Evolutionary conservation across 139 green algal genomes (phyloP).

Genomic region (Cymbomonas tetramitiformis): DNA sequence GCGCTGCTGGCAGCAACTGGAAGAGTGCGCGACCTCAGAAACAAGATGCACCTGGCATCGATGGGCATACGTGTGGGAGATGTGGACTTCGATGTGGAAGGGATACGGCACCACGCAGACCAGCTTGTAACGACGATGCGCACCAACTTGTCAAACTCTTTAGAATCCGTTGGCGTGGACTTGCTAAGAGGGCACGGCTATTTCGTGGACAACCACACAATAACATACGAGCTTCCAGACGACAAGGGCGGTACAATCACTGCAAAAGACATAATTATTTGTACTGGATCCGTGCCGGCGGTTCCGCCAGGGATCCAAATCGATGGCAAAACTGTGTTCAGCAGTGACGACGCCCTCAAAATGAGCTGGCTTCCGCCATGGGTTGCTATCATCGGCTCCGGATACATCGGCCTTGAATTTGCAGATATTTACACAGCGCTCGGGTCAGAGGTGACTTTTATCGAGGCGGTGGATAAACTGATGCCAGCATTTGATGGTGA

Average conservation of each 20-base stretch:
- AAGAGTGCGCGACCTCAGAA: slow-evolving; percentile 74
- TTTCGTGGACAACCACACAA: slow-evolving; percentile 59
- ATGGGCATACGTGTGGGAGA: slow-evolving; percentile 60
- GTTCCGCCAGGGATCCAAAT: slow-evolving; percentile 91
- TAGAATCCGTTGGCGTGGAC: slow-evolving; percentile 85
- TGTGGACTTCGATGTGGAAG: slow-evolving; percentile 76
- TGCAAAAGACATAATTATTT: slow-evolving; percentile 87
- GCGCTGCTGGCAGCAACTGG: slow-evolving; percentile 89
- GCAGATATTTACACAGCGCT: slow-evolving; percentile 94
- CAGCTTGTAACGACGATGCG: slow-evolving; percentile 77
- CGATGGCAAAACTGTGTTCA: slow-evolving; percentile 99
- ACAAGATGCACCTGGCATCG: slow-evolving; percentile 78
- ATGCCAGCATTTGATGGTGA: slow-evolving; percentile 97
- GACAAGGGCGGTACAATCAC: slow-evolving; percentile 10
- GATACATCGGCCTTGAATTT: slow-evolving; percentile 99
- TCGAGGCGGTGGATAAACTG: slow-evolving; percentile 88
- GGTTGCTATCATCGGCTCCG: slow-evolving; percentile 94
- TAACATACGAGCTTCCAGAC: slow-evolving; percentile 26
- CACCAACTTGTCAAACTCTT: slow-evolving; percentile 76
- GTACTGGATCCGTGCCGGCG: slow-evolving; percentile 88
- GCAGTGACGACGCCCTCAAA: slow-evolving; percentile 90
- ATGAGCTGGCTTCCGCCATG: slow-evolving; percentile 94
- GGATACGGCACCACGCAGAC: slow-evolving; percentile 80
- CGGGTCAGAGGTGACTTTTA: slow-evolving; percentile 88
- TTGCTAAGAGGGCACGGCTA: slow-evolving; percentile 79